Base-by-base conservation (phyloP, 2,329 filamentous ascomycete genomes). In the Diplodia intermedia region DNA sequence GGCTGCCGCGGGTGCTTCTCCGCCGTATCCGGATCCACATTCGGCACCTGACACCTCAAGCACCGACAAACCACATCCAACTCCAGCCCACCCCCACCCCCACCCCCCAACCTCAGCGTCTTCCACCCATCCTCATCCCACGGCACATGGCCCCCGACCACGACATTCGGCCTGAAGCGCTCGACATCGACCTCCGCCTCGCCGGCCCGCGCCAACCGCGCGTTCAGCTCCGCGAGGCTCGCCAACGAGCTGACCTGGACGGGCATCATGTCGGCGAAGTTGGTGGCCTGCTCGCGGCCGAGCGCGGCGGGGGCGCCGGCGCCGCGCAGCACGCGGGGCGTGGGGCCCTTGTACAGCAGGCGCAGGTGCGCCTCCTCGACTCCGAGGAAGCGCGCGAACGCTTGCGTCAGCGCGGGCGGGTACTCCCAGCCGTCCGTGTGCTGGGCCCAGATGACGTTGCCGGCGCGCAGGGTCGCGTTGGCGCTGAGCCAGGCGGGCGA, bases 91-190 rank as follows among this genome's bases (percentile, higher is more conserved):
- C 67, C 69, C 40, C 61, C 38, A 14, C 38, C 4, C 65, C 67
- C 67, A 61, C 52, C 20, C 11, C 76, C 78, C 60, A 88, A 82
- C 11, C 83, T 79, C 0, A 90, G 78, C 3, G 82, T 81, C 77
- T 89, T 89, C 88, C 88, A 90, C 18, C 81, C 81, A 74, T 90
- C 88, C 73, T 90, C 88, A 47, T 82, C 82, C 88, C 88, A 90
- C 0, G 88, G 83, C 65, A 79, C 78, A 49, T 79, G 78, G 1
- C 88, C 88, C 15, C 79, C 78, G 53, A 90, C 82, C 26, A 90
- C 81, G 67, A 90, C 86, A 74, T 90, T 90, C 1, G 88, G 87
- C 20, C 88, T 79, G 75, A 90, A 90, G 2, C 88, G 83, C 74
- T 89, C 87, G 68, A 89, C 85, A 0, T 81, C 85, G 40, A 89